Evolutionary conservation across 2,329 filamentous ascomycete species (phyloP).

Genomic region (Alternaria incomplexa): DNA sequence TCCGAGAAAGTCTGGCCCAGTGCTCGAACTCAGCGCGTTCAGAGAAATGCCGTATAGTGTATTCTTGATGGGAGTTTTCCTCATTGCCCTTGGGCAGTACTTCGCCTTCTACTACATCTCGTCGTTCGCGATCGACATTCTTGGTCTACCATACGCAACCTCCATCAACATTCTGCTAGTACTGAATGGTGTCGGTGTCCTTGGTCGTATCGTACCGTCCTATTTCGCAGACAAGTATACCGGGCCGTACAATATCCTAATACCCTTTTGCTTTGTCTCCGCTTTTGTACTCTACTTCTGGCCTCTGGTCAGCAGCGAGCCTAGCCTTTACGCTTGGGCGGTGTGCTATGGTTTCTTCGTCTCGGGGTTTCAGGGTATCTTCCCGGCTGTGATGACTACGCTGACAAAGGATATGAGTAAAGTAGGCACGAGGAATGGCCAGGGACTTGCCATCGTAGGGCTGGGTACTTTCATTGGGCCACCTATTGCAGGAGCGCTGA

Average conservation of each 20-base stretch:
- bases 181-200: slow-evolving; percentile 62
- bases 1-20: slow-evolving; percentile 50
- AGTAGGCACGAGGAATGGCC: slow-evolving; percentile 55
- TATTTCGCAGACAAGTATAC: slow-evolving; percentile 60
- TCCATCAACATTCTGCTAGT: slow-evolving; percentile 64
- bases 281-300: slow-evolving; percentile 62
- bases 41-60: slow-evolving; percentile 50
- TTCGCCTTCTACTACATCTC: slow-evolving; percentile 57
- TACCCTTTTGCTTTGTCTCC: slow-evolving; percentile 57
- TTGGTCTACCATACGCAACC: slow-evolving; percentile 57
- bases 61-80: slow-evolving; percentile 43
- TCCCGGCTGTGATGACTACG: slow-evolving; percentile 51
- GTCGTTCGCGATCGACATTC: slow-evolving; percentile 48
- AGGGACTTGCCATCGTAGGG: slow-evolving; percentile 55
- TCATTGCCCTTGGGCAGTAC: slow-evolving; percentile 46
- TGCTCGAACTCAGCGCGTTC: slow-evolving; percentile 52
- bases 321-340: slow-evolving; percentile 53
- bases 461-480: slow-evolving; percentile 55
- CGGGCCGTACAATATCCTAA: slow-evolving; percentile 63
- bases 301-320: slow-evolving; percentile 55
- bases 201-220: slow-evolving; percentile 61
- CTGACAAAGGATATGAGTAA: slow-evolving; percentile 57
- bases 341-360: slow-evolving; percentile 54
- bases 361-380: slow-evolving; percentile 55
- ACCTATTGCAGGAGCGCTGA: slow-evolving; percentile 55